phyloP scores from a whole-genome alignment of 768 basidiomycete species.

The Auriculariales sp. region DNA sequence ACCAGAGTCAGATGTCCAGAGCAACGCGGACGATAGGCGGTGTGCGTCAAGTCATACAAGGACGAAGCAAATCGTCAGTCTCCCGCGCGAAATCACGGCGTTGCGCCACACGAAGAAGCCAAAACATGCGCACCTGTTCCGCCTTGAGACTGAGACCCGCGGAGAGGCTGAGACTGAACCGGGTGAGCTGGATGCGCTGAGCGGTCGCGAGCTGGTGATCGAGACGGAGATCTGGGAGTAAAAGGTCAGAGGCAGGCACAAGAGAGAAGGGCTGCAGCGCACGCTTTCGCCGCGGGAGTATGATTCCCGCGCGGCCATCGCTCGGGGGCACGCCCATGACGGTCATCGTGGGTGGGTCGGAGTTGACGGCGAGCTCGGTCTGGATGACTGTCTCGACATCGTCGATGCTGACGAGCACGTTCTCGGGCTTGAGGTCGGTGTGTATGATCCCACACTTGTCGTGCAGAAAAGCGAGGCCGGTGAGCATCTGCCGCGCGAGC shows the following conservation, averaged over 20 bases:
- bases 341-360: constrained; percentile 35
- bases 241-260: no score
- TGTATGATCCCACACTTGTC: constrained; percentile 94
- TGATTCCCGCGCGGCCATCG: constrained; percentile 89
- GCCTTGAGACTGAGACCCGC: no score
- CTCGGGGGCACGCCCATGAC: constrained; percentile 88
- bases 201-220: constrained; percentile 87
- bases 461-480: constrained; percentile 97
- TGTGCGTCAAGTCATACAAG: no score
- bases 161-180: no score
- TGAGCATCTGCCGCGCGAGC: constrained; percentile 90
- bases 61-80: no score
- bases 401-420: constrained; percentile 93
- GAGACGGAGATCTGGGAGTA: constrained; percentile 38
- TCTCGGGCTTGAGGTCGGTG: constrained; percentile 96
- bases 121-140: no score
- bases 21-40: no score
- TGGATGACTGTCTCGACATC: constrained; percentile 90
- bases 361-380: constrained; percentile 49
- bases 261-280: no score
- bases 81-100: no score
- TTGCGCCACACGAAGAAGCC: no score
- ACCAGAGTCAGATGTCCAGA: no score
- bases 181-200: constrained; percentile 68
- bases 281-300: constrained; percentile 76